Base-by-base conservation (phyloP, 495 filamentous ascomycete species). In the Staphylotrichum tortipilum region DNA sequence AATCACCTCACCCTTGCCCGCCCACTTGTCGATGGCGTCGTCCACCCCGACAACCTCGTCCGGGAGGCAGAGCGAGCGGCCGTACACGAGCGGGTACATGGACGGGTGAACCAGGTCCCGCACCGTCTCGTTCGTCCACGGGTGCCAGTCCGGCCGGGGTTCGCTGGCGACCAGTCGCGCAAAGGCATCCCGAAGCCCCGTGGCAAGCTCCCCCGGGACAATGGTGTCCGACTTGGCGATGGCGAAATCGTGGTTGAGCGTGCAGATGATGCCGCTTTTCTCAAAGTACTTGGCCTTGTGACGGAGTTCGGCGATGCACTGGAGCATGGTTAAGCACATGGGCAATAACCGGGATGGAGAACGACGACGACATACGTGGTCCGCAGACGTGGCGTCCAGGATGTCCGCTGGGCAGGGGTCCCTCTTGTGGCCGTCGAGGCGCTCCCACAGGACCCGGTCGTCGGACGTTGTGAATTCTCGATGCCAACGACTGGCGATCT, bases 31-130 rank as follows among this genome's bases (percentile, higher is more conserved):
- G 21, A 69, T n/a, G 12, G 66, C 64, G 38, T 66, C 56, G 0
- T 46, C 39, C 7, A 64, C 58, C 0, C 55, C 54, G 19, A 53
- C 57, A 1, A 76, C 49, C 10, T 70, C 62, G 7, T 70, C 26
- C 7, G 58, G 50, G 3, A 34, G 10, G 14, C 28, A 34, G 18
- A 26, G 34, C 26, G 24, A 50, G 18, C 45, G 43, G 9, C 49
- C 53, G 43, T 77, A 82, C 7, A 82, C 56, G 0, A 85, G 58
- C 0, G 82, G 80, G 50, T 77, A 84, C 40, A 83, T 62, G 10
- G 78, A 81, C 1, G 80, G 82, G 54, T 84, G 74, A 0, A 85
- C 76, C 0, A 85, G 59, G 58, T 85, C 68, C 9, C 80, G 66
- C 0, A 85, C 82, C 53, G 72, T 74, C 0, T 69, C 59, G 49